Percentiles rank a stretch among this genome's conserved stretches.
These are phyloP conservation scores for Dictyostelium intermedium DNA, from an alignment of 78 protist species.

Conservation along the genomic window DNA sequence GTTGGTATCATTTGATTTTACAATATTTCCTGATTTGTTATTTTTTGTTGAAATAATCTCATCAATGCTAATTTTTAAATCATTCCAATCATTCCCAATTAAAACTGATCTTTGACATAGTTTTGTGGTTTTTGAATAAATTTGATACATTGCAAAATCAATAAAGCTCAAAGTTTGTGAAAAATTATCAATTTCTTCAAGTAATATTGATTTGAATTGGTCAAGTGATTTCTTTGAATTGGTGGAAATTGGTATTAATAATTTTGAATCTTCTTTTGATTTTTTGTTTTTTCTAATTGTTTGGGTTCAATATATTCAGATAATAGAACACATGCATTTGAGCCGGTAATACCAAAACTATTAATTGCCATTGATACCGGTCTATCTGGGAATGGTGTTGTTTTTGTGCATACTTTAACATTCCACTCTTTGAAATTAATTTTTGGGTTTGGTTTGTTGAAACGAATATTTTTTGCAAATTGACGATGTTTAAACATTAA, in stretches of 20 bases:
- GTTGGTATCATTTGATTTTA: neutral
- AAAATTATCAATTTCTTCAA: neutral
- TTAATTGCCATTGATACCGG: conserved; percentile 61
- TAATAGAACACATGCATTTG: conserved; percentile 80
- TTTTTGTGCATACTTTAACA: neutral
- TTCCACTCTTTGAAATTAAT: conserved; percentile 36
- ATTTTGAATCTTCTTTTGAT: neutral
- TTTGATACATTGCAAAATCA: conserved; percentile 21
- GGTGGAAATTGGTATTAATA: conserved; percentile 47
- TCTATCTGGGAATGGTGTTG: conserved; percentile 10
- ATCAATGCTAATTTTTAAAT: neutral
- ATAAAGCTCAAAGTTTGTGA: neutral
- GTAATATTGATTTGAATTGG: neutral
- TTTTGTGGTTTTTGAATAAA: neutral
- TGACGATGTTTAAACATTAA: conserved; percentile 46
- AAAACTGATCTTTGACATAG: conserved; percentile 5
- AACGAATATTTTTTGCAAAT: conserved; percentile 16
- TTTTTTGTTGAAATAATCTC: neutral
- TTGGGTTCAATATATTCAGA: neutral
- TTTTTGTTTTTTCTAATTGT: neutral
- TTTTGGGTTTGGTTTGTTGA: conserved; percentile 33
- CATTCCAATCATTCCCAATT: neutral
- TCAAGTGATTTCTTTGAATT: conserved; percentile 46
- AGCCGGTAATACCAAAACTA: conserved; percentile 90
- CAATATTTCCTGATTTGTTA: neutral